Base-by-base conservation (phyloP, 2,329 filamentous ascomycete species). In the Amphichorda felina region DNA sequence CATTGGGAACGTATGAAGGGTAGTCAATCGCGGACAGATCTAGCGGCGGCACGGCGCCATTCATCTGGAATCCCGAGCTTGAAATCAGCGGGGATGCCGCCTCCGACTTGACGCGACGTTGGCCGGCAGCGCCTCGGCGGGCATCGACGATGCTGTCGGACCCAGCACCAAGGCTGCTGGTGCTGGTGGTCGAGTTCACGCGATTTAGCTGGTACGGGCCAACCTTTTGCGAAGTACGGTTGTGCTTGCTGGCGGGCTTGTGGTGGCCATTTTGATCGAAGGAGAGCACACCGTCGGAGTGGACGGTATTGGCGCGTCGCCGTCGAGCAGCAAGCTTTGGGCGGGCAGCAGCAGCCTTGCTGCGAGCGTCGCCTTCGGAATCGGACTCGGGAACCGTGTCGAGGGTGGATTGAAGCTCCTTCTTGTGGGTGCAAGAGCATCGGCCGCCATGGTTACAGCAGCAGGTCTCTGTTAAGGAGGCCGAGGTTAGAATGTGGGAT, bases 371-470 rank as follows among this genome's bases (percentile, higher is more conserved):
- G 40, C 61, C 57, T 43, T 78, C 68, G 41, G 73, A 71, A 49
- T 76, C 70, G 41, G 73, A 74, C 53, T 81, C 76, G 36, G 72
- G 74, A 13, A 80, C 75, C 2, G 75, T 71, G 47, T 79, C 74
- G 40, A 79, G 65, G 43, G 45, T 48, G 32, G 60, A 59, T 48
- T 36, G 36, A 15, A 29, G 9, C 17, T 80, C 75, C 55, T 75
- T 78, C 59, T 79, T 80, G 50, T 70, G 56, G 38, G 66, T 65
- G 54, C 78, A 82, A 37, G 72, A 72, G 61, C 78, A 82, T 46
- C 70, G 70, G 31, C 69, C 74, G 43, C 77, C 78, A 47, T 81
- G 77, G 53, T 79, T 80, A 56, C 77, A 82, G 57, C 75, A 80
- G 55, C 78, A 82, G 46, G 71, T 78, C 47, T 77, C 74, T 74